A percentile compares a stretch with the other conserved stretches of the same genome.
These are phyloP conservation scores for Colletotrichum sp. DNA, from an alignment of 2,329 filamentous ascomycete species.

Conservation along the genomic window DNA sequence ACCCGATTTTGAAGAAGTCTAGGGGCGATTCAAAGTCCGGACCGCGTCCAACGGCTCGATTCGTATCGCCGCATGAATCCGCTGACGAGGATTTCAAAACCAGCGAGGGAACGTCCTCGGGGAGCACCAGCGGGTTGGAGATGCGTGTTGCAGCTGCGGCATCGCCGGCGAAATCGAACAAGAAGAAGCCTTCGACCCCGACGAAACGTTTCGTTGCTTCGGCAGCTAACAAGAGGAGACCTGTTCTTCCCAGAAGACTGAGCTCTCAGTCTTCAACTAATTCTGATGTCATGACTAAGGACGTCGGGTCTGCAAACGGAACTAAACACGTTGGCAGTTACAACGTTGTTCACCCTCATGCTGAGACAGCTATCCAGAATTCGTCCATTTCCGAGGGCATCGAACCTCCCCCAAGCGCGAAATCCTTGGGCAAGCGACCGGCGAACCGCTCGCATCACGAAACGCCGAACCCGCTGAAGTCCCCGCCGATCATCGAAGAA, in stretches of 20 bases:
- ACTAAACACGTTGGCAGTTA: conserved; percentile 27
- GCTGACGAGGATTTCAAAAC: conserved; percentile 44
- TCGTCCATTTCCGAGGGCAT: neutral
- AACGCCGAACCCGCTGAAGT: neutral
- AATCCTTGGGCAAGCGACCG: conserved; percentile 55
- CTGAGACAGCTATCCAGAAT: conserved; percentile 24
- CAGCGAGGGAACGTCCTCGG: conserved; percentile 43
- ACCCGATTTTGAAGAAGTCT: conserved; percentile 66
- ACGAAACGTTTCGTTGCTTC: conserved; percentile 50
- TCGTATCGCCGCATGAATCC: conserved; percentile 59
- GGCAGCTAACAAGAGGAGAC: conserved; percentile 48
- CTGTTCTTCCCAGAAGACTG: conserved; percentile 48
- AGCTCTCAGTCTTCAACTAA: conserved; percentile 52
- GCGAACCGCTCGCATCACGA: conserved; percentile 18
- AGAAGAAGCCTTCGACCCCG: conserved; percentile 29
- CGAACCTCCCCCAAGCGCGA: conserved; percentile 38
- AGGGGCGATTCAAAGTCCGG: conserved; percentile 58
- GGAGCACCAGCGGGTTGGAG: conserved; percentile 41
- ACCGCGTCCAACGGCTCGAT: conserved; percentile 65
- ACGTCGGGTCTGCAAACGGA: conserved; percentile 29
- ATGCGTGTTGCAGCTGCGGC: conserved; percentile 28
- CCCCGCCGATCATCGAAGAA: neutral
- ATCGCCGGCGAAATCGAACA: conserved; percentile 29
- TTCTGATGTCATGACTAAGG: conserved; percentile 37
- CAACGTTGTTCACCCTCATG: conserved; percentile 30